These are phyloP conservation scores for Zygosaccharomyces rouxii DNA, from an alignment of 805 yeast species.

Conservation along the genomic window DNA sequence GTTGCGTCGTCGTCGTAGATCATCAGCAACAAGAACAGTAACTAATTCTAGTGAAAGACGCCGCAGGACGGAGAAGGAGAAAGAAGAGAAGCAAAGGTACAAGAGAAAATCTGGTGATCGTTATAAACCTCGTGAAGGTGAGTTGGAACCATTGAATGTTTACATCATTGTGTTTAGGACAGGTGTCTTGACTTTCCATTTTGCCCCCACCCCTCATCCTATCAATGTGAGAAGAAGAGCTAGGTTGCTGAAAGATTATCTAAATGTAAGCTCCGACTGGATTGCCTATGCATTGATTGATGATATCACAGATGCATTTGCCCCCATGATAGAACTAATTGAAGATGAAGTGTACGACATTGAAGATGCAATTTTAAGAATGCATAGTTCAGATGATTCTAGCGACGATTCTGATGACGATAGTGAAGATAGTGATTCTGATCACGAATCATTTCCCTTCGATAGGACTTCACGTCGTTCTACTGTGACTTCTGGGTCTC, in stretches of 20 bases:
- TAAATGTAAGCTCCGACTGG: slow-evolving; percentile 94
- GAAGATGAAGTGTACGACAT: slow-evolving; percentile 94
- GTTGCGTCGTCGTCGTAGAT: slow-evolving; percentile 19
- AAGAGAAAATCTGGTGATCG: slow-evolving; percentile 44
- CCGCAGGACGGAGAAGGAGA: slow-evolving; percentile 30
- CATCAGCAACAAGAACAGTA: slow-evolving; percentile 20
- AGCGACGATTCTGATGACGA: slow-evolving; percentile 38
- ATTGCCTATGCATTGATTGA: slow-evolving; percentile 93
- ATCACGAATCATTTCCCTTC: slow-evolving; percentile 15
- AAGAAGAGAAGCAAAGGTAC: slow-evolving; percentile 37
- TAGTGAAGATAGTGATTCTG: slow-evolving; percentile 28
- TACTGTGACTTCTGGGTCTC: slow-evolving; percentile 18
- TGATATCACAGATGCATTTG: slow-evolving; percentile 96
- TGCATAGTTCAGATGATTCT: slow-evolving; percentile 66
- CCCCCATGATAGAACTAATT: slow-evolving; percentile 90
- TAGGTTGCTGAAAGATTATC: slow-evolving; percentile 76
- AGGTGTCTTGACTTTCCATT: slow-evolving; percentile 91
- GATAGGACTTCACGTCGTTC: slow-evolving; percentile 17
- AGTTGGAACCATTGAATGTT: slow-evolving; percentile 84
- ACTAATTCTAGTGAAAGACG: slow-evolving; percentile 21
- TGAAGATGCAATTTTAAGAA: slow-evolving; percentile 81
- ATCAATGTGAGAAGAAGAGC: slow-evolving; percentile 93
- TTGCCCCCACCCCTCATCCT: slow-evolving; percentile 93
- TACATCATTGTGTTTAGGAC: slow-evolving; percentile 87
- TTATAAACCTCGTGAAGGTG: slow-evolving; percentile 44